A percentile compares a stretch with the other conserved stretches of the same genome.
Evolutionary conservation across 176 grass and related monocot species (phyloP).

Genomic region (Typha latifolia): DNA sequence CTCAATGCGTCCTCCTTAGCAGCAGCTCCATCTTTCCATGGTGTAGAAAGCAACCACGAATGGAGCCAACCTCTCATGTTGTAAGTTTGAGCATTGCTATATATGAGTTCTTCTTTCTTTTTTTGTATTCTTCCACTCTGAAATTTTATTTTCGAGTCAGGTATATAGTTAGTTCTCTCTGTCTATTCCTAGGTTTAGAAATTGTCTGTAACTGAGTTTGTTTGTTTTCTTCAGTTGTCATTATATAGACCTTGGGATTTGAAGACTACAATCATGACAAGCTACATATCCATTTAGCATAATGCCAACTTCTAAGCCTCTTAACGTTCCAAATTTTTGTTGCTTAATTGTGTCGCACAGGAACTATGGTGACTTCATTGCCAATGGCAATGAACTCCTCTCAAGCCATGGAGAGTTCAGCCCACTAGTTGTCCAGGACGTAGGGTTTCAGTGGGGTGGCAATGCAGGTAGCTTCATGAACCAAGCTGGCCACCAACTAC

Average conservation of each 20-base stretch:
- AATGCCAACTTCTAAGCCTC: slow-evolving; percentile 28
- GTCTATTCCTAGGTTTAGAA: too few species aligned
- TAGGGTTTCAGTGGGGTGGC: slow-evolving; percentile 73
- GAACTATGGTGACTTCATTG: slow-evolving; percentile 27
- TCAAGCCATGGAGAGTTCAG: slow-evolving; percentile 27
- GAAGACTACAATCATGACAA: slow-evolving; percentile 16
- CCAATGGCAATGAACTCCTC: slow-evolving; percentile 29
- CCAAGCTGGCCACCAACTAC: slow-evolving; percentile 20
- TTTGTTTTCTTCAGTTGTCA: neutral
- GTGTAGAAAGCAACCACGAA: slow-evolving; percentile 8
- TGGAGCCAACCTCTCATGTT: slow-evolving; percentile 37
- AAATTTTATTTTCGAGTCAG: too few species aligned
- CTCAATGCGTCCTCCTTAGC: slow-evolving; percentile 19
- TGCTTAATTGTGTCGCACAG: slow-evolving; percentile 22
- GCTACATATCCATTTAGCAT: slow-evolving; percentile 11
- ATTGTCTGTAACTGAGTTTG: too few species aligned
- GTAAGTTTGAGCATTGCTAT: slow-evolving; percentile 4
- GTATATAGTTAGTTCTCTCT: too few species aligned
- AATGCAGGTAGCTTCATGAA: slow-evolving; percentile 19
- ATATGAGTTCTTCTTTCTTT: neutral
- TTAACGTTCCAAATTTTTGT: slow-evolving; percentile 28
- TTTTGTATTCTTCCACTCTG: neutral
- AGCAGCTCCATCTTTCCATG: slow-evolving; percentile 5
- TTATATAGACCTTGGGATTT: neutral
- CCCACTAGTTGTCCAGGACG: slow-evolving; percentile 59